phyloP scores from a whole-genome alignment of 1,284 basidiomycete genomes.

The Marasmius fiardii region DNA sequence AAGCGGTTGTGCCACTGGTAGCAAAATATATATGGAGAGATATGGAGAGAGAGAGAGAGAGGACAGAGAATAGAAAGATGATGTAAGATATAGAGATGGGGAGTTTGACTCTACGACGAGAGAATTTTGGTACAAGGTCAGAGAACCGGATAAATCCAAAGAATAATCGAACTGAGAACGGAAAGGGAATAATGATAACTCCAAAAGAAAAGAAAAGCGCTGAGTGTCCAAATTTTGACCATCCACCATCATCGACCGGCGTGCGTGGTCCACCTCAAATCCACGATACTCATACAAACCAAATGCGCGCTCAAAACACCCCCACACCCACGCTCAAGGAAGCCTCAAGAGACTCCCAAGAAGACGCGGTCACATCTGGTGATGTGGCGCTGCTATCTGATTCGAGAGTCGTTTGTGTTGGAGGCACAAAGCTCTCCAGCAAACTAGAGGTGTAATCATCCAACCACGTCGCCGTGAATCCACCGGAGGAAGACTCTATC shows the following conservation, averaged over 20 bases:
- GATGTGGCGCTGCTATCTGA: conserved; percentile 2
- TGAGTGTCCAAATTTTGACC: background rate
- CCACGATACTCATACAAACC: background rate
- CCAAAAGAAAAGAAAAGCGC: background rate
- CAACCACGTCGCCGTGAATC: conserved; percentile 4
- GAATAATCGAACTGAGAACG: background rate
- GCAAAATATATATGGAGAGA: background rate
- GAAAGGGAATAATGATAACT: conserved; percentile 1
- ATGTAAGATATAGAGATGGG: background rate
- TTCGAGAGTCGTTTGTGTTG: background rate
- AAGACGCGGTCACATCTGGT: background rate
- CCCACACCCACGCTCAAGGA: background rate
- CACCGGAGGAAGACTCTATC: background rate
- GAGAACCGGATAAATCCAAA: background rate
- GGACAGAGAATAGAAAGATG: background rate
- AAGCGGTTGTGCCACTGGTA: background rate
- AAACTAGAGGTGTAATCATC: conserved; percentile 1
- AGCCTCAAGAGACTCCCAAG: background rate
- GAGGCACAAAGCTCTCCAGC: background rate
- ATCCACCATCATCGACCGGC: background rate
- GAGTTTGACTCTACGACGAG: background rate
- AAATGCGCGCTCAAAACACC: conserved; percentile 1
- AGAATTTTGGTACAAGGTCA: background rate
- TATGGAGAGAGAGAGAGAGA: background rate
- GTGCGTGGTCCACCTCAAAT: background rate